Evolutionary conservation across 2,329 filamentous ascomycete species (phyloP).

Genomic region (Talaromyces albobiverticillius): DNA sequence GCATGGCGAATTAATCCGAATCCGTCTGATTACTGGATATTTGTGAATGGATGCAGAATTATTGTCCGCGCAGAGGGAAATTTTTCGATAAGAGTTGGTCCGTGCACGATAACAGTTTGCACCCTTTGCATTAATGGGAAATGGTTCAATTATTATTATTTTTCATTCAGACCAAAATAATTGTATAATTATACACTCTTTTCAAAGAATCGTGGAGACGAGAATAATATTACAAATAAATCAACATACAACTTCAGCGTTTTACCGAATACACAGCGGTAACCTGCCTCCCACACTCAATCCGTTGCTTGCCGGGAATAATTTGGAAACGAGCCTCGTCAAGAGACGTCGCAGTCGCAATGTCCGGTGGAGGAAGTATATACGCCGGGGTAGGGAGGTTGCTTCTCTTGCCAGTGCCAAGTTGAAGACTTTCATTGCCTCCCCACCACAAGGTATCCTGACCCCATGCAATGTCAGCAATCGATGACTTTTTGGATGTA

Average conservation of each 20-base stretch:
- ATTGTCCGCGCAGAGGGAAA: slow-evolving; percentile 4
- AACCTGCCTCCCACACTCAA: slow-evolving; percentile 80
- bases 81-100: slow-evolving; percentile 39
- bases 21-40: slow-evolving; percentile 3
- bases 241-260: not conserved
- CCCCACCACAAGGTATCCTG: slow-evolving; percentile 91
- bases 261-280: slow-evolving; percentile 74
- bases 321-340: slow-evolving; percentile 74
- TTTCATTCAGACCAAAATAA: no score
- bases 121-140: slow-evolving; percentile 18
- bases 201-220: not conserved
- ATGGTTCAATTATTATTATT: no score
- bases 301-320: slow-evolving; percentile 76
- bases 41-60: not conserved
- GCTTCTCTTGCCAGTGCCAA: slow-evolving; percentile 84
- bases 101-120: slow-evolving; percentile 34
- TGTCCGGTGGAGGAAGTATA: slow-evolving; percentile 69
- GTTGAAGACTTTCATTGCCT: slow-evolving; percentile 88
- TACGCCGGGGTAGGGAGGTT: slow-evolving; percentile 75
- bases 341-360: slow-evolving; percentile 60
- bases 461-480: slow-evolving; percentile 77
- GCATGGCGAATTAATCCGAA: slow-evolving; percentile 31
- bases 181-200: no score
- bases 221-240: not conserved
- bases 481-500: slow-evolving; percentile 48